These are phyloP conservation scores for Cryphonectria japonica DNA, from an alignment of 2,329 filamentous ascomycete species.

Conservation along the genomic window DNA sequence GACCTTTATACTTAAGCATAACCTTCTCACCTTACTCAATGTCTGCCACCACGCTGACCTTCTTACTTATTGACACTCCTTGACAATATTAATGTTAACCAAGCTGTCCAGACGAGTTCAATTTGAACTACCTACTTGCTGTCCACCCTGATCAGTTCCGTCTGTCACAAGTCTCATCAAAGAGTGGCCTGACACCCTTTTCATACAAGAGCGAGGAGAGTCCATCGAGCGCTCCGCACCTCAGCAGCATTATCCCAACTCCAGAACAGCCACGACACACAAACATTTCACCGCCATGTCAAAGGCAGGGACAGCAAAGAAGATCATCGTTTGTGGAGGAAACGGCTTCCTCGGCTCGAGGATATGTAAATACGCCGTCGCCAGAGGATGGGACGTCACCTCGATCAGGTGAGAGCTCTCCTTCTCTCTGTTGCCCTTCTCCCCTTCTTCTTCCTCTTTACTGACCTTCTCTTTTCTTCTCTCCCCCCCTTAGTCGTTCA, in stretches of 20 bases:
- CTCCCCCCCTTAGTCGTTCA: conserved; percentile 67
- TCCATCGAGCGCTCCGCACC: neutral
- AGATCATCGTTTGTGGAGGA: conserved; percentile 87
- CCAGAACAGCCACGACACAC: neutral
- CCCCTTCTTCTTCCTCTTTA: neutral
- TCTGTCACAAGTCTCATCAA: neutral
- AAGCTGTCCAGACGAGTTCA: neutral
- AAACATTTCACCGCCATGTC: conserved; percentile 48
- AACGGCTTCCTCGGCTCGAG: conserved; percentile 88
- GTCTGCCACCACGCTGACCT: neutral
- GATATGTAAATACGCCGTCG: conserved; percentile 88
- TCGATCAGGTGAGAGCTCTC: conserved; percentile 74
- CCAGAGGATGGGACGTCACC: conserved; percentile 87
- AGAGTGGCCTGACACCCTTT: conserved; percentile 25
- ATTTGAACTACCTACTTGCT: neutral
- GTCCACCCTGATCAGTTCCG: neutral
- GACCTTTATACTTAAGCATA: conserved; percentile 9
- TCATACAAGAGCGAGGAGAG: neutral
- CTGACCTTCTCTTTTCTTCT: neutral
- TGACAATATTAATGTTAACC: neutral
- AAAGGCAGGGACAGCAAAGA: conserved; percentile 61
- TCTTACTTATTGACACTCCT: neutral
- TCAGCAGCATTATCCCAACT: neutral
- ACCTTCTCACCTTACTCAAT: neutral
- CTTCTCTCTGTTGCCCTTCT: no score